These are phyloP conservation scores for Baorangia bicolor DNA, from an alignment of 768 basidiomycete genomes.

Conservation along the genomic window DNA sequence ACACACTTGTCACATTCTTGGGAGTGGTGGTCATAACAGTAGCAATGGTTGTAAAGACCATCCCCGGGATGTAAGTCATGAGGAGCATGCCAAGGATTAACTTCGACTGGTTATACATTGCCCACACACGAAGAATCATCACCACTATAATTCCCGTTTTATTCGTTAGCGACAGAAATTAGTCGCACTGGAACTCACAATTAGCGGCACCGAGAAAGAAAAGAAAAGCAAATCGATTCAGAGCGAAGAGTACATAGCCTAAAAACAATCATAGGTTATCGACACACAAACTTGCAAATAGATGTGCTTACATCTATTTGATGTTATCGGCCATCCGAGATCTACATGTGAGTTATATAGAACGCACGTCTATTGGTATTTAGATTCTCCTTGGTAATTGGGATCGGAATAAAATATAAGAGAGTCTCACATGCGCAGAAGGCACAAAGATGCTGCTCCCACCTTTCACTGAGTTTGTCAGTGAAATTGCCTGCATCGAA, in stretches of 20 bases:
- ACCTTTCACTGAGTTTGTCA: not conserved
- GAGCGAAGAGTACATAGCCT: constrained; percentile 1
- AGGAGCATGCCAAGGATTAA: too few relatives aligned
- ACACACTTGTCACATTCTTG: too few relatives aligned
- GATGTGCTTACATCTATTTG: constrained; percentile 5
- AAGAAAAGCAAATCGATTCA: not conserved
- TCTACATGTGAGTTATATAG: not conserved
- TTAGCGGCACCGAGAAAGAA: constrained; percentile 5
- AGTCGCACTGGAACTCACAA: not conserved
- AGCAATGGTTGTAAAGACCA: too few relatives aligned
- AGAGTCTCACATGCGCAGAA: not conserved
- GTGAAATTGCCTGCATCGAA: not conserved
- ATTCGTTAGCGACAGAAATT: too few relatives aligned
- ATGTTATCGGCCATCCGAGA: not conserved
- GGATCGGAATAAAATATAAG: not conserved
- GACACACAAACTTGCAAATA: not conserved
- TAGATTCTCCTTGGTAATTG: not conserved
- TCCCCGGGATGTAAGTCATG: too few relatives aligned
- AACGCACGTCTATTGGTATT: not conserved
- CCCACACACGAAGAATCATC: too few relatives aligned
- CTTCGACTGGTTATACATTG: too few relatives aligned
- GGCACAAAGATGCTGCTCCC: not conserved
- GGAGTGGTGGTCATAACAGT: too few relatives aligned
- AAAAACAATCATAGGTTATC: not conserved
- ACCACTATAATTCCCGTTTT: too few relatives aligned